Base-by-base conservation (phyloP, 2,329 filamentous ascomycete genomes). In the Alternaria brassicicola region DNA sequence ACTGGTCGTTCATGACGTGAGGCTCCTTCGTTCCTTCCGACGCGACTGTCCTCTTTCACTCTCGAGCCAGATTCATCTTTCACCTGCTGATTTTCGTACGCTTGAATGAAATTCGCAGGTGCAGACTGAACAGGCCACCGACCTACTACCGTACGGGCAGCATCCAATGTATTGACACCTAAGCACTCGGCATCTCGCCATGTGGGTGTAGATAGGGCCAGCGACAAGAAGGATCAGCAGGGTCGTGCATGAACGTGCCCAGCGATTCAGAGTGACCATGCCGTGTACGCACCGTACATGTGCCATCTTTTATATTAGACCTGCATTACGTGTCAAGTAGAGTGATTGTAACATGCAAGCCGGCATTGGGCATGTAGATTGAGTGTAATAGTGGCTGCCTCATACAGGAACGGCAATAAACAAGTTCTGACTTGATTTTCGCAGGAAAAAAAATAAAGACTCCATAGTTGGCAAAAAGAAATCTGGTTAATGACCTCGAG, bases 401-500 rank as follows among this genome's bases (percentile, higher is more conserved):
- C 8, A 2, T 26, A 26, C 25, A 26, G 5, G 25, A 26, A 26
- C 8, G 25, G 25, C 8, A 7, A 6, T 26, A 26, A 7, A 5
- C 8, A 1, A 26, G 25, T 7, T 26, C 8, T 7, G 8, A 26
- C 2, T 26, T n/a, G n/a, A n/a, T n/a, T n/a, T n/a, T n/a, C n/a
- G n/a, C n/a, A n/a, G n/a, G n/a, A n/a, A n/a, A n/a, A n/a, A n/a
- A n/a, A n/a, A n/a, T n/a, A n/a, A n/a, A n/a, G n/a, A n/a, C n/a
- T n/a, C n/a, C 25, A 41, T 23, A 13, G 21, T 33, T 5, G 19
- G 28, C 17, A 30, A 33, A 46, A 46, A 46, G 12, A 19, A 25
- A 19, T n/a, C 15, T 3, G 6, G 3, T 1, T 1, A 3, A 35
- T 57, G 56, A 59, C 56, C 56, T 59, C 56, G 52, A 59, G 56